Evolutionary conservation across 768 basidiomycete genomes (phyloP).

Genomic region (Russula abietina): DNA sequence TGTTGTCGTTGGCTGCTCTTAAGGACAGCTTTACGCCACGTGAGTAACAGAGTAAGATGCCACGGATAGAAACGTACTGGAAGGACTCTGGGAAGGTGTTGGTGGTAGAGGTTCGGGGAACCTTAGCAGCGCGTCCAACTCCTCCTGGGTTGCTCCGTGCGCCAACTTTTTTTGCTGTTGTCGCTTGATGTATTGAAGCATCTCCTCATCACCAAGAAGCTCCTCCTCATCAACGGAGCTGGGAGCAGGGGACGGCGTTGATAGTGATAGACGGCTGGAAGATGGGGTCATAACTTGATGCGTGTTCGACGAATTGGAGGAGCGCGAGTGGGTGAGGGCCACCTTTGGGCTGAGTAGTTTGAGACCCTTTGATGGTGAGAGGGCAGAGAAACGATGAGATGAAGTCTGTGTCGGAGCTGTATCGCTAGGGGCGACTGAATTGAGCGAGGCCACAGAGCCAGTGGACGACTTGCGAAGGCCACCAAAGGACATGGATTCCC

Average conservation of each 20-base stretch:
- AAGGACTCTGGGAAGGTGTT: conserved; percentile 54
- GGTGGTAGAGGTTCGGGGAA: conserved; percentile 91
- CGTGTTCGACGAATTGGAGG: conserved; percentile 49
- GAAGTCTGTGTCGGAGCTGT: conserved; percentile 28
- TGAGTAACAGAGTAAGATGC: neutral
- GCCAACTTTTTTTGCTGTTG: conserved; percentile 86
- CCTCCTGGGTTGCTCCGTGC: conserved; percentile 75
- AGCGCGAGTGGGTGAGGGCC: conserved; percentile 51
- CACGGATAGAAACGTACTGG: conserved; percentile 45
- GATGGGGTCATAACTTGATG: conserved; percentile 57
- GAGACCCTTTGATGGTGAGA: conserved; percentile 79
- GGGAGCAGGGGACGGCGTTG: conserved; percentile 80
- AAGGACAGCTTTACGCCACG: conserved; percentile 48
- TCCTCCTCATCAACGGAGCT: conserved; percentile 81
- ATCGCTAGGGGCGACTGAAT: conserved; percentile 43
- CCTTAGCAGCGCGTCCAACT: conserved; percentile 79
- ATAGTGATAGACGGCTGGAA: conserved; percentile 67
- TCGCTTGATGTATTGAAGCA: conserved; percentile 87
- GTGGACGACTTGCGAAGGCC: conserved; percentile 79
- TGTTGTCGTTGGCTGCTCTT: conserved; percentile 59
- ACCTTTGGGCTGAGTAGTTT: conserved; percentile 79
- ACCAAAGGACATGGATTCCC: conserved; percentile 75
- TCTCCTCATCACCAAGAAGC: conserved; percentile 88
- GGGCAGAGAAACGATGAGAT: conserved; percentile 69
- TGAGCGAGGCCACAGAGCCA: conserved; percentile 66